These are phyloP conservation scores for Trichoderma hamatum DNA, from an alignment of 2,329 filamentous ascomycete genomes.

Conservation along the genomic window DNA sequence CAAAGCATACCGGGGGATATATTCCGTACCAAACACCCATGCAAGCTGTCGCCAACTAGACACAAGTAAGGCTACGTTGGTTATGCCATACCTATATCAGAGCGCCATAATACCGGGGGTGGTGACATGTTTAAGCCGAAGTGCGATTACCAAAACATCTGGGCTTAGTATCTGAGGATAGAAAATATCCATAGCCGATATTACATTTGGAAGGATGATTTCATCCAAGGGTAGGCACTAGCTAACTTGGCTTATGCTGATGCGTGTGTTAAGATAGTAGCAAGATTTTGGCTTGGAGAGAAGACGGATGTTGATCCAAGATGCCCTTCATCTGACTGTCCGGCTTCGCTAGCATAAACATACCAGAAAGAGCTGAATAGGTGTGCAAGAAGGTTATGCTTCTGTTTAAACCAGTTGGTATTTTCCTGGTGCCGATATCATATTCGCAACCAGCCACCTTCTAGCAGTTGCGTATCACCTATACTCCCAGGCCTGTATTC, in stretches of 20 bases:
- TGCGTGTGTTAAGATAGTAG: background rate
- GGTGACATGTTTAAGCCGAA: background rate
- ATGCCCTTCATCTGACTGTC: conserved; percentile 18
- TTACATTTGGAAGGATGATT: conserved; percentile 18
- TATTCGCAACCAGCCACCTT: no score
- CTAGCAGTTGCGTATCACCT: no score
- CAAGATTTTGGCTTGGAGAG: background rate
- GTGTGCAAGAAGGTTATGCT: background rate
- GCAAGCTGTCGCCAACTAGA: background rate
- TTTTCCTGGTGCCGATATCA: background rate
- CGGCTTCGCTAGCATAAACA: background rate
- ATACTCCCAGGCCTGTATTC: no score
- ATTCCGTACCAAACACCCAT: background rate
- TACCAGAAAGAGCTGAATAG: background rate
- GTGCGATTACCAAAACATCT: background rate
- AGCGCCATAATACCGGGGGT: conserved; percentile 12
- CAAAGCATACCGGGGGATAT: background rate
- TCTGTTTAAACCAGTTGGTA: background rate
- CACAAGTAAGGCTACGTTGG: background rate
- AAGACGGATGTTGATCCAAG: background rate
- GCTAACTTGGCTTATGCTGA: conserved; percentile 5
- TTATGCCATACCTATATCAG: background rate
- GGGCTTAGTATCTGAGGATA: background rate
- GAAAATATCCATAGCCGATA: conserved; percentile 1
- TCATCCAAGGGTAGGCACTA: background rate